Base-by-base conservation (phyloP, 306 rosid genomes). In the Quercus mongolica region DNA sequence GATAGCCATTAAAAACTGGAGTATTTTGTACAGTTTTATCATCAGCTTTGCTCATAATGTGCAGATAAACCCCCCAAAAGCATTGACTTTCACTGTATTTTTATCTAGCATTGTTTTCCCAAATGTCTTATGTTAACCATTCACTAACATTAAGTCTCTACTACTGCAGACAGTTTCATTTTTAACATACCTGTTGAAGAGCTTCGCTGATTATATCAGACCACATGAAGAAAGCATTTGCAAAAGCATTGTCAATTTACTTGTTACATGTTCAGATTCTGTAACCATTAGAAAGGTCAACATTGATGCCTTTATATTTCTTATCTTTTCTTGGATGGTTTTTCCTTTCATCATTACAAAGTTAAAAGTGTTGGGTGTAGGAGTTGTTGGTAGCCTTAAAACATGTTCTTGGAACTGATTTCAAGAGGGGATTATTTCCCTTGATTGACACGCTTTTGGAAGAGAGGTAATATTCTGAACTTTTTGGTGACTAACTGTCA, bases 141-240 rank as follows among this genome's bases (percentile, higher is more conserved):
- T 28, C 63, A 44, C 82, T 85, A 54, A 67, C 82, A 75, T 79
- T 65, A 41, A 83, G 76, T 77, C 59, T 76, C 69, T 58, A 67
- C 79, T 69, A 63, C 84, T 83, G 88, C 98, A 96, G 99, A 96
- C 99, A 6, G 97, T 93, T 86, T 96, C 99, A 1, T 96, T 96
- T 87, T 86, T 96, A 82, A 96, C 98, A 20, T 96, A 96, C 75
- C 88, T 96, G 86, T 83, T 96, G 91, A 96, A 92, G 89, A 86
- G 99, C 87, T 93, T 88, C 62, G 98, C 98, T 52, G 98, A 96
- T 81, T 96, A 89, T 90, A 96, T 96, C 79, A 88, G 92, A 88
- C 97, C 96, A 31, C 99, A 96, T 85, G 99, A 96, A 85, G 99
- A 93, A 85, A 93, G 98, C 90, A 96, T 96, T 79, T 96, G 99